These are phyloP conservation scores for Phlebopus sp. DNA, from an alignment of 1,284 basidiomycete genomes.

Conservation along the genomic window DNA sequence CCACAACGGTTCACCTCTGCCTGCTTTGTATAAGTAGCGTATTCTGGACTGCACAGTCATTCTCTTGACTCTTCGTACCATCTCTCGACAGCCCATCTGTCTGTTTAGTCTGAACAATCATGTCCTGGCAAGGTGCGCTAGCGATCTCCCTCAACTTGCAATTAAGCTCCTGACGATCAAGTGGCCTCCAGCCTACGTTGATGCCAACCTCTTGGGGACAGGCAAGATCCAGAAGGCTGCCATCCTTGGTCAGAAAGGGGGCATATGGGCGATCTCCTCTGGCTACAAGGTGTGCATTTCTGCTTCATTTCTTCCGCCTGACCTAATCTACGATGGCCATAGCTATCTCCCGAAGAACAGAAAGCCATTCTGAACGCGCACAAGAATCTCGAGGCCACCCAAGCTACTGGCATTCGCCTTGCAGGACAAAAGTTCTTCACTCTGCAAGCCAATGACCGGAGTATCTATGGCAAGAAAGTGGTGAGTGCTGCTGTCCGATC, in stretches of 20 bases:
- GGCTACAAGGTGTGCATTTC: conserved; percentile 49
- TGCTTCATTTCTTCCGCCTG: neutral
- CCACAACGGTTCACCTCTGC: neutral
- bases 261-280: conserved; percentile 79
- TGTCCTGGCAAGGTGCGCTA: conserved; percentile 32
- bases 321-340: neutral
- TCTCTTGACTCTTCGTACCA: conserved; percentile 1
- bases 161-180: neutral
- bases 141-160: conserved; percentile 2
- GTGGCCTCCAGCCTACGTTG: conserved; percentile 71
- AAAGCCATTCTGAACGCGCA: conserved; percentile 60
- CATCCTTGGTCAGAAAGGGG: conserved; percentile 83
- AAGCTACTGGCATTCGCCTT: conserved; percentile 66
- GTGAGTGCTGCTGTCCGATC: conserved; percentile 43
- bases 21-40: neutral
- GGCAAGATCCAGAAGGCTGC: conserved; percentile 78
- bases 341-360: conserved; percentile 82
- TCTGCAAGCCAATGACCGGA: conserved; percentile 56
- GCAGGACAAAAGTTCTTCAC: conserved; percentile 82
- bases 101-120: conserved; percentile 11
- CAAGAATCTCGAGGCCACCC: conserved; percentile 42
- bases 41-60: neutral
- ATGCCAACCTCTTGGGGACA: conserved; percentile 78
- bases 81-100: neutral
- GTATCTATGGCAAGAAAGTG: conserved; percentile 79